These are phyloP conservation scores for Fraxinus quadrangulata DNA, from an alignment of 257 asterid species.

Conservation along the genomic window DNA sequence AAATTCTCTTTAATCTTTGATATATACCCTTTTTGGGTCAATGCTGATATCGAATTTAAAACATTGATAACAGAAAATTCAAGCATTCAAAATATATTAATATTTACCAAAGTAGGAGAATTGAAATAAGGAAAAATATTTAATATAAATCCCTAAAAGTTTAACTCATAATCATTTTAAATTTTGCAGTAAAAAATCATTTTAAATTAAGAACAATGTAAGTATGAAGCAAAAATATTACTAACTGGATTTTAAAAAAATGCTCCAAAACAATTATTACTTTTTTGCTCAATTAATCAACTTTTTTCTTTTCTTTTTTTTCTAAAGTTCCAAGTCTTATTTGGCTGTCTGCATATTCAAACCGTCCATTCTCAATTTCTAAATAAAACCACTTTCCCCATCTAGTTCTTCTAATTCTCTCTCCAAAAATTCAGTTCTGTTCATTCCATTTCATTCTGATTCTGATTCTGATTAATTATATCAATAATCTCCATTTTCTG, in stretches of 20 bases:
- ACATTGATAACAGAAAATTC: neutral
- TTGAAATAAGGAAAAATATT: neutral
- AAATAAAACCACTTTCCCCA: conserved; percentile 25
- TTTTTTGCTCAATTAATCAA: neutral
- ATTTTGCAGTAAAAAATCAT: no score
- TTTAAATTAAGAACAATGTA: neutral
- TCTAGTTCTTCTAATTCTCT: conserved; percentile 24
- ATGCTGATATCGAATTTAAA: no score
- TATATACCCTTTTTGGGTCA: neutral
- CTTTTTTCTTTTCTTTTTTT: conserved; percentile 1
- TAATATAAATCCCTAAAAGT: neutral
- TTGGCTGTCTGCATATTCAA: conserved; percentile 33
- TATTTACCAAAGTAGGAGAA: neutral
- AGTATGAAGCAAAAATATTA: neutral
- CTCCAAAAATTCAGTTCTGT: conserved; percentile 8
- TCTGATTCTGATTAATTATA: neutral
- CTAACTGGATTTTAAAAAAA: no score
- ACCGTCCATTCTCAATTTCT: conserved; percentile 22
- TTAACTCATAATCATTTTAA: no score
- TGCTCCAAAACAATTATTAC: conserved; percentile 17
- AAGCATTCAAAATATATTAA: neutral
- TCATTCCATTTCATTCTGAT: neutral
- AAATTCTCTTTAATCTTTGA: neutral
- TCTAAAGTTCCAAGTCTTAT: conserved; percentile 33
- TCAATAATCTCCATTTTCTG: neutral